Percentiles rank a stretch among this genome's conserved stretches.
Conservation (phyloP, 352 stramenopile species). For the Phytopythium cucurbitacearum region DNA sequence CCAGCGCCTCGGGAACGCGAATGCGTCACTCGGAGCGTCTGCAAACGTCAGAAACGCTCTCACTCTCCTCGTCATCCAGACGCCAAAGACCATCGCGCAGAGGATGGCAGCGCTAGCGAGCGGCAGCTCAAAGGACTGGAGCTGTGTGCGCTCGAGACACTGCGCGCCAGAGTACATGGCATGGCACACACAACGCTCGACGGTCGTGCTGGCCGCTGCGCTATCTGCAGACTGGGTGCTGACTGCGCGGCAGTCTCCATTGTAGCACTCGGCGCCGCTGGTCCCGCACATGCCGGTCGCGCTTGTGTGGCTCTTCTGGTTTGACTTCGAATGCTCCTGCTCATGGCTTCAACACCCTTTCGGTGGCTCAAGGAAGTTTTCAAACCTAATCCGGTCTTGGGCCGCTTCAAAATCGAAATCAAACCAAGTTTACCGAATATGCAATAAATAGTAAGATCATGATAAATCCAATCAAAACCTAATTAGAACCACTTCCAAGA, state of each 20-base stretch:
- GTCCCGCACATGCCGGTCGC: constrained; percentile 41
- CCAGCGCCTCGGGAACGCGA: constrained; percentile 41
- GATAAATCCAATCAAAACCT: too few relatives aligned
- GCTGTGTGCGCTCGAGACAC: constrained; percentile 32
- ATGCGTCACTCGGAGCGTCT: constrained; percentile 22
- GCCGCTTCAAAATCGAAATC: too few relatives aligned
- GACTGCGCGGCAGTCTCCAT: constrained; percentile 35
- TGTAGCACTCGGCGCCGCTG: constrained; percentile 30
- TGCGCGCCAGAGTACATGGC: constrained; percentile 41
- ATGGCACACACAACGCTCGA: constrained; percentile 35
- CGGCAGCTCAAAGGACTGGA: constrained; percentile 50
- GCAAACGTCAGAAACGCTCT: constrained; percentile 31
- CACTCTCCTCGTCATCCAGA: constrained; percentile 20
- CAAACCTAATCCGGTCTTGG: too few relatives aligned
- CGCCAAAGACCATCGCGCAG: constrained; percentile 24
- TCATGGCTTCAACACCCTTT: neutral
- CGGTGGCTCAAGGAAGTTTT: too few relatives aligned
- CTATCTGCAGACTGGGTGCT: neutral
- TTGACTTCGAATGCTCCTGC: neutral
- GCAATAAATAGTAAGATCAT: too few relatives aligned
- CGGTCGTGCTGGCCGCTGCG: constrained; percentile 5
- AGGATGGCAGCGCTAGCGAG: constrained; percentile 36
- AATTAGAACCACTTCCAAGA: too few relatives aligned
- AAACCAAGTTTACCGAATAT: too few relatives aligned
- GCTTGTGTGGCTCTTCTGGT: constrained; percentile 3